Base-by-base conservation (phyloP, 352 stramenopile genomes). In the Globisporangium viniferum region DNA sequence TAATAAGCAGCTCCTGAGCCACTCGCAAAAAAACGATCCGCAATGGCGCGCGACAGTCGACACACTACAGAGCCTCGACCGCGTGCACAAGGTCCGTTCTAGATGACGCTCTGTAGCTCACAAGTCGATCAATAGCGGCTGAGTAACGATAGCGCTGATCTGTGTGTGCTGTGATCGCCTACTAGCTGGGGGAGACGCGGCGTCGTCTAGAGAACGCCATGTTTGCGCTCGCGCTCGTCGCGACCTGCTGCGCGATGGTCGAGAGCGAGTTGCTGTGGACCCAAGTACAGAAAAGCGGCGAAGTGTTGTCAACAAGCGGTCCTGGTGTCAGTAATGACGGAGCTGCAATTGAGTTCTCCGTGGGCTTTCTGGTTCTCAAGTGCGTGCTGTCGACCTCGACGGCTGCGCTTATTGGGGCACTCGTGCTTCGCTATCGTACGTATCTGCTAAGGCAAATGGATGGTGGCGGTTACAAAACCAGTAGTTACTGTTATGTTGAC, bases 181-280 rank as follows among this genome's bases (percentile, higher is more conserved):
- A 33, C 0, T 49, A 84, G 77, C 49, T 84, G 20, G 48, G 59
- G 0, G 18, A 62, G 1, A 62, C 65, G 29, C 75, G 64, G 29
- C 58, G 56, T 12, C 66, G 71, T 4, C 65, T 82, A 39, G 81
- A 89, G 64, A 89, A 73, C 63, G 71, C 57, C 66, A 89, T 88
- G 81, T 66, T 86, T 29, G 53, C 67, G 7, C 33, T 79, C 29
- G 74, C 77, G 9, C n/a, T 74, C 35, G 59, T 79, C 12, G 71
- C 69, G 55, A 77, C 88, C 22, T 12, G 73, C 35, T 76, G 71
- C 56, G 81, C 72, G n/a, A 73, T 74, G 65, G 62, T 82, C 33
- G 81, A 89, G 62, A 84, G 81, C 54, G 81, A 89, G 57, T 59
- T 84, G 15, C 67, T 88, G 22, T 85, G 81, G 70, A 64, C 60